Base-by-base conservation (phyloP, 805 yeast species). In the Pichia cephalocereana region DNA sequence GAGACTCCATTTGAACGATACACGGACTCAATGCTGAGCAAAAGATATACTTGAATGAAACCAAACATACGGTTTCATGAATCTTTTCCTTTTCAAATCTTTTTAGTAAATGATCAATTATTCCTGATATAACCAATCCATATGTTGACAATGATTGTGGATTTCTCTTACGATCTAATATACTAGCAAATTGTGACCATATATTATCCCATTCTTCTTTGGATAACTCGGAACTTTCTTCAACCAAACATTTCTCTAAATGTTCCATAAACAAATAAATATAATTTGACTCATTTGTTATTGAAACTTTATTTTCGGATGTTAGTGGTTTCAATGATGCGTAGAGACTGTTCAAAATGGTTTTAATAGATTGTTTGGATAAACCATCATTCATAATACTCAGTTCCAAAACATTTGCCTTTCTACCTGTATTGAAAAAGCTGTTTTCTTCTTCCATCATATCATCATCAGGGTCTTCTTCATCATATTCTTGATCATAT, bases 91-190 rank as follows among this genome's bases (percentile, higher is more conserved):
- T 50, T 28, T 57, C 53, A 43, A 79, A 75, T 3, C 71, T 46
- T 1, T 48, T 26, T 4, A 69, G 55, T 30, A 83, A 59, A 0
- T 70, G 56, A 7, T 70, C 68, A 8, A 83, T 70, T 8, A 86
- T 61, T 0, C 89, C 89, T 2, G 89, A 83, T 2, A 83, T 74
- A 7, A 81, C 71, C 34, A 89, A 67, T 60, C 88, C 96, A 65
- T 80, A 86, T 50, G 90, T 82, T 0, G 96, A 86, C 6, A 84
- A 67, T 2, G 52, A 43, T 5, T 50, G 51, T 3, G 38, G 15
- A 26, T 38, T 39, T 8, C 9, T 34, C 6, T 15, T 34, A 10
- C 12, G n/a, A 15, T 34, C 17, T 14, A 54, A 19, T 4, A 51
- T 23, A n/a, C 34, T 47, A 1, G 60, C 59, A 6, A 80, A 61